Evolutionary conservation across 305 asterid species (phyloP), one percentile per base, ranked within the genome.

Genomic region (Withania somnifera): DNA sequence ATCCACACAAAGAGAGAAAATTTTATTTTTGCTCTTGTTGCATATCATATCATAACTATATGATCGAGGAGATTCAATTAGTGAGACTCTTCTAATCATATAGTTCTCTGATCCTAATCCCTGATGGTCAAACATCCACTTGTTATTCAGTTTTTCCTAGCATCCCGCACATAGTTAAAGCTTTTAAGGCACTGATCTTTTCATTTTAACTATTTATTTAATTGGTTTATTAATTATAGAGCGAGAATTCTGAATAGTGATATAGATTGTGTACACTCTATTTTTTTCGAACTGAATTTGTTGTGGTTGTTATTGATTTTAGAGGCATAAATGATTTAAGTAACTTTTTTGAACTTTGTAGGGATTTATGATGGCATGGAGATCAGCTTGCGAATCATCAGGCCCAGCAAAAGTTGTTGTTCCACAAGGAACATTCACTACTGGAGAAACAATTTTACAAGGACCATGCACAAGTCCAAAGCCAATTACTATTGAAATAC

Each of bases 351-450:
- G 11, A 11, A 28, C 28, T 15, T 11, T 22, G 45, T 80, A 92
- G 94, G 86, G 90, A 3, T 81, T 93, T 34, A 92, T 88, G 1
- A 15, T 81, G 60, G 90, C 97, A 4, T 92, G 93, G 90, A 86
- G 77, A 61, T 88, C 88, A 3, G 97, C 94, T 19, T 93, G 97
- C 63, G 68, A 85, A 26, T 53, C 91, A 8, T 2, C 26, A 0
- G 87, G 84, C 7, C 47, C 90, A 7, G 89, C 92, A 6, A 90
- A 64, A 64, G 57, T 93, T 24, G 13, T 89, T 20, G 81, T 92
- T 68, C 95, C 95, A 1, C 20, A 14, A 0, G 95, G 94, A 6
- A 54, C 64, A 66, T 92, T 85, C 68, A 17, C 82, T 30, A 83
- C 84, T 9, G 92, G 93, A 5, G 93, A 92, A 82, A 83, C 87